Base-by-base conservation (phyloP, 495 filamentous ascomycete species). In the Penicillium odoratum region DNA sequence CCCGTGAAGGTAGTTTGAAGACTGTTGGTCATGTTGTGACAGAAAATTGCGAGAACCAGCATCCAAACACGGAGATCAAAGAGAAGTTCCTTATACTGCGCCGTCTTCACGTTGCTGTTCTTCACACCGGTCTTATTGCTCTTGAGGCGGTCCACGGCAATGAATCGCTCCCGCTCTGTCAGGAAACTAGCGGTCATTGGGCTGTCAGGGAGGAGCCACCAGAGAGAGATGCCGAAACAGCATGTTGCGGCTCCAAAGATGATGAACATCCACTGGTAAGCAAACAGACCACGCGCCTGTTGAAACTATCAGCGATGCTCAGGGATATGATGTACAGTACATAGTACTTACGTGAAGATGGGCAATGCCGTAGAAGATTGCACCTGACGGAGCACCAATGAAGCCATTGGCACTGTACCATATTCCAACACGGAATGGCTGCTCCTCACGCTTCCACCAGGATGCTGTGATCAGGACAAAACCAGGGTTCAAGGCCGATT, bases 1-100 rank as follows among this genome's bases (percentile, higher is more conserved):
- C 74, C 80, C 72, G 85, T 86, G 70, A 86, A 87, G 55, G 85
- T 87, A 29, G 73, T 77, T 28, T 87, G 75, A 18, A 82, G 83
- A 47, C 82, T 78, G 53, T 83, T 83, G 18, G 81, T 80, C 51
- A 85, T 83, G 56, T 83, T 78, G 36, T 58, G 56, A 21, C 54
- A 53, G 48, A 53, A 59, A 26, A 59, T 50, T 1, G 51, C 51
- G 10, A 72, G 28, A 13, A 62, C 49, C 49, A 74, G 56, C 47
- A 69, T 47, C 69, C 69, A 74, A 13, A 69, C 9, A 18, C 66
- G 66, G 30, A 59, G 25, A 60, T 76, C 69, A 9, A 55, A 18
- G 5, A 74, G 36, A 3, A 68, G 57, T 34, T 71, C 68, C 13
- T 67, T 11, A 1, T 66, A 56, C 31, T 74, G 73, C 11, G 51